phyloP scores from a whole-genome alignment of 2,329 filamentous ascomycete genomes.

The Torrubiella hemipterigena region DNA sequence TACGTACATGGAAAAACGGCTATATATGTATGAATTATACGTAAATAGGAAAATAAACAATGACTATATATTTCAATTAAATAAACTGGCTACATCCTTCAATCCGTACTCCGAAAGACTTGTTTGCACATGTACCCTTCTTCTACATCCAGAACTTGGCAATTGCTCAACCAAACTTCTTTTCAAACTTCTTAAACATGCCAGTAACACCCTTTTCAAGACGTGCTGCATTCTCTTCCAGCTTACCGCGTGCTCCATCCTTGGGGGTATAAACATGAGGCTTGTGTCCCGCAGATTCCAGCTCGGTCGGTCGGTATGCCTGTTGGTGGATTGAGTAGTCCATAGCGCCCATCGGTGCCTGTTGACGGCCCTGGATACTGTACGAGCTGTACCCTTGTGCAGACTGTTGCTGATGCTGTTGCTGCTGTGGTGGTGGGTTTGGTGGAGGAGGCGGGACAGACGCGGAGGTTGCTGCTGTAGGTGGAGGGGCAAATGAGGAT shows the following conservation, averaged over 20 bases:
- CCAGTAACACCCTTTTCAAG: conserved; percentile 59
- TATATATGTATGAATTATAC: no score
- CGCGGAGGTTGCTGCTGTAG: conserved; percentile 11
- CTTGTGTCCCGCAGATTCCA: conserved; percentile 29
- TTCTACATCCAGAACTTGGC: conserved; percentile 1
- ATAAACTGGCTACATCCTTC: no score
- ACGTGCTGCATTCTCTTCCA: conserved; percentile 54
- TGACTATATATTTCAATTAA: no score
- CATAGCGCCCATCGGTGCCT: conserved; percentile 10
- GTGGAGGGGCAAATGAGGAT: conserved; percentile 7
- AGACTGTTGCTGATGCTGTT: conserved; percentile 23
- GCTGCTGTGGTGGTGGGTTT: conserved; percentile 11
- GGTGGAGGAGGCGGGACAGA: conserved; percentile 6
- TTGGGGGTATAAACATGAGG: conserved; percentile 30
- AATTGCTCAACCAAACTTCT: conserved; percentile 46
- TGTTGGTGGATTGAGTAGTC: conserved; percentile 57
- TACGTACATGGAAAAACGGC: no score
- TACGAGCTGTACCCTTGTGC: conserved; percentile 45
- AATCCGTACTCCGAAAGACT: no score
- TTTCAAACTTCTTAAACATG: conserved; percentile 69
- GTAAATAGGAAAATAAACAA: no score
- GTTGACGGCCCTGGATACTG: conserved; percentile 30
- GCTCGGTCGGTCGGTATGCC: conserved; percentile 55
- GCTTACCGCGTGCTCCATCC: conserved; percentile 33
- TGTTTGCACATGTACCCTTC: no score